Base-by-base conservation (phyloP, 2,329 filamentous ascomycete genomes). In the Thielaviopsis euricoi region DNA sequence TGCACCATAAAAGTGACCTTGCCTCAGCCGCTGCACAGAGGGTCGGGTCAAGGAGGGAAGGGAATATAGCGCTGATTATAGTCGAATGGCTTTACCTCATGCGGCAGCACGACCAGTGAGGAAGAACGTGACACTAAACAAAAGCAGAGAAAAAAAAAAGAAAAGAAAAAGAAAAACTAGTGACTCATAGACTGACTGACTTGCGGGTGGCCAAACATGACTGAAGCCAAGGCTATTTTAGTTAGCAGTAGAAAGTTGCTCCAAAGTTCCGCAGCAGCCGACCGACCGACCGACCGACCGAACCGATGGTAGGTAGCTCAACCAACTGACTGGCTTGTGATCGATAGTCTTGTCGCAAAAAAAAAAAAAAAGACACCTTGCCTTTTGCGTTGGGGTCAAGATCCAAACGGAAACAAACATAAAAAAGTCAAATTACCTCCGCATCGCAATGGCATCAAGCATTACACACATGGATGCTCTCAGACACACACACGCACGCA, bases 381-480 rank as follows among this genome's bases (percentile, higher is more conserved):
- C 37, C 37, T 40, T 40, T 40, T 40, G 37, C 37, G 37, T 40
- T 40, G 37, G 37, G 15, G 37, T 40, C 10, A 40, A 17, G 15
- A 40, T 17, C 37, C 15, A 17, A 17, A 40, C 37, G 37, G 37
- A 40, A 40, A 40, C 37, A 40, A 40, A 40, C 25, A 26, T 9
- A 26, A 26, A 9, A 26, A 26, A 26, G 25, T 40, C 15, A 13
- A 12, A 13, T 40, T 40, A 12, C 37, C 37, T 40, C 37, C 37
- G 15, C 37, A 40, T 40, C 37, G 37, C 15, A 40, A 13, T 40
- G 15, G 26, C 48, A 33, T 52, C 54, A 58, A 61, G 55, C 21
- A 46, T 23, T 56, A 56, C 59, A 60, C 60, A 60, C 62, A 60
- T 60, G 60, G 58, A 59, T 56, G 60, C 56, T 19, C 50, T 29